Evolutionary conservation across 495 filamentous ascomycete species (phyloP).

Genomic region (Cercophora samala): DNA sequence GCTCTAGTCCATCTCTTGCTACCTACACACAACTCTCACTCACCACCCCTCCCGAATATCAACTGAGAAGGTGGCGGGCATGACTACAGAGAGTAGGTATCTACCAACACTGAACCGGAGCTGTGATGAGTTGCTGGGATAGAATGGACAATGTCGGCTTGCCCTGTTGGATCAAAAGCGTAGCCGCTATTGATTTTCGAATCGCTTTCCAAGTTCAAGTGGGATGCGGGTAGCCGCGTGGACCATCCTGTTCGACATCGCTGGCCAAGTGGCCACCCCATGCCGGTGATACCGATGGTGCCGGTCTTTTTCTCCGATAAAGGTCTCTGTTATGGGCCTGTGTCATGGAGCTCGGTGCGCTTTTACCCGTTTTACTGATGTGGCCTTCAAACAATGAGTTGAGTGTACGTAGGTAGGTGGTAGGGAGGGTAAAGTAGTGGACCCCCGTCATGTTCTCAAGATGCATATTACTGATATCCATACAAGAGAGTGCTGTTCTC

Average conservation of each 20-base stretch:
- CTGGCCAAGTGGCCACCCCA: background rate
- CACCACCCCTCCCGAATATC: background rate
- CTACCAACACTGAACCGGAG: background rate
- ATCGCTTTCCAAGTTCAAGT: background rate
- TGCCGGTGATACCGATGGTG: background rate
- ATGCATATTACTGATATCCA: background rate
- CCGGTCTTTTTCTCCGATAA: background rate
- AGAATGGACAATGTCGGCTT: background rate
- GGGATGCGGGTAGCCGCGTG: background rate
- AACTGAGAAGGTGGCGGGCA: background rate
- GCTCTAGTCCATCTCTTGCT: background rate
- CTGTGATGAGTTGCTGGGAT: background rate
- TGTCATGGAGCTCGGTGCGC: background rate
- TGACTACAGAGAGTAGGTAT: background rate
- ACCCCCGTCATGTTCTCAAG: background rate
- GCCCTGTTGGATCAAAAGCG: background rate
- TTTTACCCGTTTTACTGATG: background rate
- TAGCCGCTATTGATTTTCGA: background rate
- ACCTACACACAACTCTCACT: too few species aligned
- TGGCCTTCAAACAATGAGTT: background rate
- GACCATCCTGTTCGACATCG: background rate
- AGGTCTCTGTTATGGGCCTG: background rate
- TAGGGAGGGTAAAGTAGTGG: background rate
- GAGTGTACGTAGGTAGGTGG: background rate
- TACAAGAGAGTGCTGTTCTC: background rate